Evolutionary conservation across 2,329 filamentous ascomycete genomes (phyloP).

Genomic region (Trichoderma lentiforme): DNA sequence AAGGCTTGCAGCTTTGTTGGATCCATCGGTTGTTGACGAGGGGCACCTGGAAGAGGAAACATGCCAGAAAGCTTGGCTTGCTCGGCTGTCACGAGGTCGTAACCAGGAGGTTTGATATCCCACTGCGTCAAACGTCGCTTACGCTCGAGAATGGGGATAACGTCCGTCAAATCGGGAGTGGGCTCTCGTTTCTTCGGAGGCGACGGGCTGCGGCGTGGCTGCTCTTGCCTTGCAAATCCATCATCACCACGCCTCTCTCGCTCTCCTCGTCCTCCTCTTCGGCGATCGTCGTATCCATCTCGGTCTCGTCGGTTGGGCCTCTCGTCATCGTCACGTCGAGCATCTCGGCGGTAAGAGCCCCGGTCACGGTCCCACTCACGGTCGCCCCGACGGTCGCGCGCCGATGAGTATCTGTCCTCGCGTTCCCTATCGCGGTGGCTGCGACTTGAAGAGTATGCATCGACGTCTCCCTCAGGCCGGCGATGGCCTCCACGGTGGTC

Average conservation of each 20-base stretch:
- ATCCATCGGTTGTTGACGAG: conserved; percentile 92
- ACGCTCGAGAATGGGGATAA: conserved; percentile 77
- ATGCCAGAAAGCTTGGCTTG: conserved; percentile 98
- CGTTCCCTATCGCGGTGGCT: conserved; percentile 91
- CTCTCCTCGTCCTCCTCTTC: conserved; percentile 48
- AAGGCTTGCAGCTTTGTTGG: conserved; percentile 91
- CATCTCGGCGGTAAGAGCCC: conserved; percentile 57
- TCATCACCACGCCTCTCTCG: conserved; percentile 43
- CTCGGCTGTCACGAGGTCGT: conserved; percentile 96
- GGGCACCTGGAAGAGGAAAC: conserved; percentile 96
- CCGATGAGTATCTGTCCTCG: conserved; percentile 77
- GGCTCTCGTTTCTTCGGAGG: conserved; percentile 89
- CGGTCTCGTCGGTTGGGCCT: conserved; percentile 56
- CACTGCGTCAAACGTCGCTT: conserved; percentile 95
- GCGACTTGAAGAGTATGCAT: conserved; percentile 89
- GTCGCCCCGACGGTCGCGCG: conserved; percentile 64
- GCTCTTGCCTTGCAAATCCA: conserved; percentile 42
- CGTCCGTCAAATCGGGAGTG: conserved; percentile 87
- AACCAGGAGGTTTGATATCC: conserved; percentile 98
- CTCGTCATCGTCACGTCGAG: conserved; percentile 63
- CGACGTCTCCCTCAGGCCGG: conserved; percentile 73
- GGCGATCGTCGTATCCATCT: conserved; percentile 50
- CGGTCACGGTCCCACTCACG: conserved; percentile 75
- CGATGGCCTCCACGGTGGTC: conserved; percentile 61
- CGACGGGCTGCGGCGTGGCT: conserved; percentile 68